Percentiles rank a stretch among this genome's conserved stretches.
Evolutionary conservation across 805 yeast species (phyloP).

Genomic region (Lipomyces starkeyi): DNA sequence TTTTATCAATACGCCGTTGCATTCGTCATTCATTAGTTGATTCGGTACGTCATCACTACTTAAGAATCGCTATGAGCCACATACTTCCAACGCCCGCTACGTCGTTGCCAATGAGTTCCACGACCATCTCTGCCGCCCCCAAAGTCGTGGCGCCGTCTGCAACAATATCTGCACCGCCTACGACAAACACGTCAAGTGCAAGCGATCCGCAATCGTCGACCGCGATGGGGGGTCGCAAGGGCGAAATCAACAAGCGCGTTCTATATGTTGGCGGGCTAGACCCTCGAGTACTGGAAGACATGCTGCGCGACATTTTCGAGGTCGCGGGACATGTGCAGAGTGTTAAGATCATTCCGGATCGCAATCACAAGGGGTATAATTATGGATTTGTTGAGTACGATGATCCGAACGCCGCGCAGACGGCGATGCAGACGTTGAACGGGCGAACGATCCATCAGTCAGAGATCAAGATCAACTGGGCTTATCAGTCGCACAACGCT

Average conservation of each 20-base stretch:
- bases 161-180: constrained; percentile 4
- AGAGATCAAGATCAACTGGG: constrained; percentile 76
- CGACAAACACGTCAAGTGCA: not conserved
- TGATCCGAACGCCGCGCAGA: constrained; percentile 61
- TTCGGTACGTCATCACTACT: not conserved
- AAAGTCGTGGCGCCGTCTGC: not conserved
- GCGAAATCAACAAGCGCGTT: constrained; percentile 70
- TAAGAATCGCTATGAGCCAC: constrained; percentile 1
- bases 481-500: constrained; percentile 75
- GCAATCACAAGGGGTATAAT: constrained; percentile 68
- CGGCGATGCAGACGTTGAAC: constrained; percentile 65
- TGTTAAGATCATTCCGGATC: constrained; percentile 76
- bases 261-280: constrained; percentile 73
- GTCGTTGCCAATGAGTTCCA: constrained; percentile 6
- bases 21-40: not conserved
- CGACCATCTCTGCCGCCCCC: constrained; percentile 3
- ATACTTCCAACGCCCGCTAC: constrained; percentile 5
- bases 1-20: not conserved
- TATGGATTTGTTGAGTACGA: constrained; percentile 85
- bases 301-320: constrained; percentile 65
- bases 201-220: not conserved
- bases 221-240: constrained; percentile 5
- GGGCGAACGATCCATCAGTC: constrained; percentile 60
- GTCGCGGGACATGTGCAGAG: constrained; percentile 65
- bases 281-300: constrained; percentile 67